Evolutionary conservation across 805 yeast species (phyloP), one percentile per base, ranked within the genome.

Genomic region (Kazachstania psychrophila): DNA sequence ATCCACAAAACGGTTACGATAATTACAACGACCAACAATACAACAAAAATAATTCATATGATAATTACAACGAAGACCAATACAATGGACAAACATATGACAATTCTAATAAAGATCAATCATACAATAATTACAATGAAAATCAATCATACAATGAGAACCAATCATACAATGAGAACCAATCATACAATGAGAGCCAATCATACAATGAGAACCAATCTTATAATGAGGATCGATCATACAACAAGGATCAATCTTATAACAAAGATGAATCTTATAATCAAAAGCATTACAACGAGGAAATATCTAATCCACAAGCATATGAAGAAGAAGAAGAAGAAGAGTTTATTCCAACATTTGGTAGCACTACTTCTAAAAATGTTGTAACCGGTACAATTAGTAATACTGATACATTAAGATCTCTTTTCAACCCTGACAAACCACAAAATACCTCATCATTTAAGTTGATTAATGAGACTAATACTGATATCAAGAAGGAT

Each of bases 321-420:
- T 50, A 47, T 6, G 60, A 54, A 13, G 52, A 48, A 5, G 54
- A 46, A 17, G 55, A 49, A 12, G 61, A 62, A 17, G 70, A 67
- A 3, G 76, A 74, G 40, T 73, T 72, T 44, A 59, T 75, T 28
- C 83, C 84, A 8, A 64, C 68, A 0, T 77, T 76, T 50, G 75
- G 74, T 1, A 40, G 50, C 4, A 31, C 47, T 12, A 23, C 32
- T 6, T 34, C 35, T 11, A 37, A 37, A 15, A 42, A 42, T 26
- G 38, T 38, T 8, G 32, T 22, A 3, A 46, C 44, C 14, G 61
- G 60, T 23, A 51, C 64, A 0, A 52, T 53, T 2, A 63, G 69
- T 36, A 68, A 67, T 37, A 78, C 87, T 0, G 88, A 80, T 45
- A 67, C 70, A 0, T 66, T 82, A 34, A 72, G 89, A 53, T 60